These are phyloP conservation scores for Tetrahymena thermophila DNA, from an alignment of 73 alveolate genomes.

Conservation along the genomic window DNA sequence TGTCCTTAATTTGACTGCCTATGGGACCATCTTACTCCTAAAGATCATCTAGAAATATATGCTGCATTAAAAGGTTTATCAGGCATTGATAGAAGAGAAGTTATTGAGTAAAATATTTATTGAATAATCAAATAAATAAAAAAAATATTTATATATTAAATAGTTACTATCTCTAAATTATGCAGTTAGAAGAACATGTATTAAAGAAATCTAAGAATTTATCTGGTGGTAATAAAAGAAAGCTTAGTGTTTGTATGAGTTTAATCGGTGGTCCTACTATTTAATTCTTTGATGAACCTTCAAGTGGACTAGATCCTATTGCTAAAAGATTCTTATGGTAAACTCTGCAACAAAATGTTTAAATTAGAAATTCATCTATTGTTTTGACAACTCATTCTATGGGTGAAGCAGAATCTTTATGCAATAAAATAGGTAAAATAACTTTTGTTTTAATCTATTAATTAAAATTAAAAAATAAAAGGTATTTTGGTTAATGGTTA, in stretches of 20 bases:
- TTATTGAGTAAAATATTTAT: conserved; percentile 30
- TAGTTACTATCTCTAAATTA: conserved; percentile 45
- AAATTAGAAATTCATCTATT: conserved; percentile 43
- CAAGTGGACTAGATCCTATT: conserved; percentile 83
- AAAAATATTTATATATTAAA: not conserved
- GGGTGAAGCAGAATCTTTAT: conserved; percentile 83
- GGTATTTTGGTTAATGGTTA: conserved; percentile 88
- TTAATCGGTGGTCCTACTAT: conserved; percentile 87
- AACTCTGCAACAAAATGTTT: not conserved
- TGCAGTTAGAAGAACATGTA: conserved; percentile 62
- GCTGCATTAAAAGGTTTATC: conserved; percentile 57
- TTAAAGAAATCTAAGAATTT: conserved; percentile 58
- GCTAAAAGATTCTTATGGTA: conserved; percentile 52
- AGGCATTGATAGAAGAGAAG: conserved; percentile 17
- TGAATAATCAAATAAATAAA: no score
- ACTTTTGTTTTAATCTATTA: not conserved
- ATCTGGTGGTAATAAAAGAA: conserved; percentile 97
- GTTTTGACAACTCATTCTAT: conserved; percentile 78
- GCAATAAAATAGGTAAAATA: conserved; percentile 8
- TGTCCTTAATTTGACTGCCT: conserved; percentile 60
- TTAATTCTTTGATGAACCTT: conserved; percentile 88
- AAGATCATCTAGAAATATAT: conserved; percentile 55
- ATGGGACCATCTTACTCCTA: conserved; percentile 64
- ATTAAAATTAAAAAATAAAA: not conserved
- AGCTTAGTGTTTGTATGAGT: conserved; percentile 80